A percentile compares a stretch with the other conserved stretches of the same genome.
phyloP scores from a whole-genome alignment of 768 basidiomycete species.

The Tricholoma sp. region DNA sequence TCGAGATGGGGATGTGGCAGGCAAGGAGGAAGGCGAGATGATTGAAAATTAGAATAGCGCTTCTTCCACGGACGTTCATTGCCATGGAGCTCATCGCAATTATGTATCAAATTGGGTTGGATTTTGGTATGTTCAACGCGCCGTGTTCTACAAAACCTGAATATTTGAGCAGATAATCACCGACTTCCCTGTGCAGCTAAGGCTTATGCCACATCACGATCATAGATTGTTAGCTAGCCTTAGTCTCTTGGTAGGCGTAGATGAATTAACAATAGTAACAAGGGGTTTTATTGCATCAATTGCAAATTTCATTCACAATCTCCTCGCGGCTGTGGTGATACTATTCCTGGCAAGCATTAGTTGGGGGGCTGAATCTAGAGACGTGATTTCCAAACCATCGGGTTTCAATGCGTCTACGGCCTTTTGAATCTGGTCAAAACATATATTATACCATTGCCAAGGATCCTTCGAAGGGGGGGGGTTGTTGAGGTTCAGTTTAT shows the following conservation, averaged over 20 bases:
- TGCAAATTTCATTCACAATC: background rate
- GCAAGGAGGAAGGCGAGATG: constrained; percentile 38
- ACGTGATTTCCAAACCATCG: constrained; percentile 1
- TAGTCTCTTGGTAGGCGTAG: too few relatives aligned
- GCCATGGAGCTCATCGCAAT: background rate
- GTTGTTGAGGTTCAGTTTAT: constrained; percentile 16
- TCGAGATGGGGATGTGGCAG: constrained; percentile 24
- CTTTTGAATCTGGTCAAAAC: constrained; percentile 58
- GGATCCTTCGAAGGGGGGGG: constrained; percentile 26
- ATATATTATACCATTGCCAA: constrained; percentile 59
- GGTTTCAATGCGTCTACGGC: constrained; percentile 25
- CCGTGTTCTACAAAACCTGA: background rate
- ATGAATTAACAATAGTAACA: too few relatives aligned
- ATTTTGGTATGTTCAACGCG: background rate
- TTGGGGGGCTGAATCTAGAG: background rate
- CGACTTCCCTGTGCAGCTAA: too few relatives aligned
- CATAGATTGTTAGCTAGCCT: too few relatives aligned
- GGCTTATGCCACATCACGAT: too few relatives aligned
- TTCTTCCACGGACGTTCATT: background rate
- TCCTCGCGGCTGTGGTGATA: background rate
- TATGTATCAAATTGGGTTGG: background rate
- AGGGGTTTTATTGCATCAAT: too few relatives aligned
- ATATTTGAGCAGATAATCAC: background rate
- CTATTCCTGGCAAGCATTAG: background rate
- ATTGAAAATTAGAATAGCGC: constrained; percentile 4